phyloP scores from a whole-genome alignment of 345 rosid genomes.

The Aegle marmelos region DNA sequence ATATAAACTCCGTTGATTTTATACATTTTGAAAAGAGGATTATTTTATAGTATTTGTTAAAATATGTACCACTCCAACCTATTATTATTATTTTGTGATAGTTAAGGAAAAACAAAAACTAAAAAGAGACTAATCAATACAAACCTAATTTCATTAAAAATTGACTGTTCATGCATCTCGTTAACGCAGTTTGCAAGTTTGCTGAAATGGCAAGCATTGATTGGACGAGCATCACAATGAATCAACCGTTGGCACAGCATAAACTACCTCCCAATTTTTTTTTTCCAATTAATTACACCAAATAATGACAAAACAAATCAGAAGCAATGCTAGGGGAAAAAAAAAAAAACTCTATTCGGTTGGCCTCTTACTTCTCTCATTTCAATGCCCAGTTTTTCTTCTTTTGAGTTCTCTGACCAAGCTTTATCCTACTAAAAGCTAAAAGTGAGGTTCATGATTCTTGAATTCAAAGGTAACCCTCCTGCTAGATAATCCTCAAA shows the following conservation, averaged over 20 bases:
- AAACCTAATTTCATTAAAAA: neutral
- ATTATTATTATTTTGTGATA: too few relatives aligned
- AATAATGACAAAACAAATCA: neutral
- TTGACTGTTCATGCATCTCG: neutral
- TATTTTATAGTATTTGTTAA: too few relatives aligned
- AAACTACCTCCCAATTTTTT: neutral
- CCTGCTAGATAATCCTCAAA: constrained; percentile 7
- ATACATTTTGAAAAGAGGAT: neutral
- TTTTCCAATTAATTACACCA: neutral
- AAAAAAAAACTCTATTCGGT: neutral
- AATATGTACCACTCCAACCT: too few relatives aligned
- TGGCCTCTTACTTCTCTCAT: neutral
- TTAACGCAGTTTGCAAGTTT: neutral
- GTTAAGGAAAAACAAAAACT: too few relatives aligned
- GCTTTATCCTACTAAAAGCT: neutral
- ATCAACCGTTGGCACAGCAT: neutral
- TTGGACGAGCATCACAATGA: neutral
- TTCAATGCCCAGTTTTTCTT: neutral
- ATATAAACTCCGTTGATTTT: neutral
- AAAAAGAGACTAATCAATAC: neutral
- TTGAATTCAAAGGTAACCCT: constrained; percentile 30
- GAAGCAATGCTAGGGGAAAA: neutral
- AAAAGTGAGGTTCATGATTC: neutral
- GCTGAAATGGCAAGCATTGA: neutral
- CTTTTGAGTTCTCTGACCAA: neutral